Evolutionary conservation across 148 eudicot species (phyloP), one percentile per base, ranked within the genome.

Genomic region (Nepenthes mirabilis): DNA sequence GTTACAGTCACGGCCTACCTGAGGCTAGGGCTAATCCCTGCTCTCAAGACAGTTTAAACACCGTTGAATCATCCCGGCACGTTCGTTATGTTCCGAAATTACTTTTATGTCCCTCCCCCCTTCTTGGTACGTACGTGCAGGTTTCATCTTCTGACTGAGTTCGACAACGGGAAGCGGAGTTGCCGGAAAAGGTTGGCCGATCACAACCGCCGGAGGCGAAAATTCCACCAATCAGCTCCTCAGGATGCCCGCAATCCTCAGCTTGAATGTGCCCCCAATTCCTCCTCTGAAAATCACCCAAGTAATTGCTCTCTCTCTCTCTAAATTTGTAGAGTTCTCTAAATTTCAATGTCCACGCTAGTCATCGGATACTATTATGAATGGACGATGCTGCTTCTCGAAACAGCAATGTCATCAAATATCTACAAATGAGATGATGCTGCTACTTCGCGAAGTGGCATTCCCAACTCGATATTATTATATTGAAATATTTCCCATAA

Each of bases 181-280:
- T 91, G 98, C 77, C 80, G 98, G 76, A 88, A 77, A 68, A 76
- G 98, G 68, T 64, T 91, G 53, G 98, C 98, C 2, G 98, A 91
- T 79, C 98, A 91, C 70, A 91, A 91, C 58, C 86, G 96, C 1
- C 78, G 96, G 36, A 65, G 98, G 55, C 60, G 96, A 40, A 91
- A 87, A 60, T 77, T 82, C 1, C 54, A 72, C 52, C 85, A 85
- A 43, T 55, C 69, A 6, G 5, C 65, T 40, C 62, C 68, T 65
- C 77, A 79, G 2, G 84, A 88, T 62, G 70, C 67, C 5, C 49
- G 64, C 6, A 52, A 76, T 51, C 55, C 89, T 9, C 75, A 76
- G 43, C 68, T 65, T 6, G 81, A 84, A 47, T 74, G 58, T 61
- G 75, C 81, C 64, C 74, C 34, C 2, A 54, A 70, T 59, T 80